Conservation (phyloP, 441 rosid species). For the Daphne laureola region DNA sequence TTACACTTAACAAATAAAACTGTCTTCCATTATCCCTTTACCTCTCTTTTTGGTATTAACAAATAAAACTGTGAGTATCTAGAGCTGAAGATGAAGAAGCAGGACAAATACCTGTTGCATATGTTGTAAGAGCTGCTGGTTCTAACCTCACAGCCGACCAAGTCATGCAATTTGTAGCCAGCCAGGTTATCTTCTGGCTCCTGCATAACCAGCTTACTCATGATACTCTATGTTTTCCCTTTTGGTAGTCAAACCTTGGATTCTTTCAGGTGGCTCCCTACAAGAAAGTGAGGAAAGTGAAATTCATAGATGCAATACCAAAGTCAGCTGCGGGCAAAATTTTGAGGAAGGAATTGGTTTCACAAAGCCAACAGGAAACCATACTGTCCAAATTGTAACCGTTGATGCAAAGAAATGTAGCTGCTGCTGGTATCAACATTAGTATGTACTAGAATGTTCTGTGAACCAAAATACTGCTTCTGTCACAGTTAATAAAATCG, state of each 20-base stretch:
- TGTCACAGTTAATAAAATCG: too few species aligned
- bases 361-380: slow-evolving; percentile 25
- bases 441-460: too few species aligned
- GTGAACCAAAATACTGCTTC: too few species aligned
- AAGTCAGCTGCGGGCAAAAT: slow-evolving; percentile 68
- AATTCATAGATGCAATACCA: slow-evolving; percentile 41
- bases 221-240: too few species aligned
- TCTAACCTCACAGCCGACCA: slow-evolving; percentile 42
- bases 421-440: too few species aligned
- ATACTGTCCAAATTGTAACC: slow-evolving; percentile 27
- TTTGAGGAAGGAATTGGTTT: slow-evolving; percentile 43
- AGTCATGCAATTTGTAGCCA: slow-evolving; percentile 48
- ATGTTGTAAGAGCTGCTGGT: slow-evolving; percentile 37
- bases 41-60: neutral
- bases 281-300: slow-evolving; percentile 57
- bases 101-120: slow-evolving; percentile 67
- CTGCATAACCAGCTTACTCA: neutral
- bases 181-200: slow-evolving; percentile 29
- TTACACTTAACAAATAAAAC: slow-evolving; percentile 1
- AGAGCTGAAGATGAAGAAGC: slow-evolving; percentile 59
- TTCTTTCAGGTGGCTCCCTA: slow-evolving; percentile 54
- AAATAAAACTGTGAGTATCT: slow-evolving; percentile 7
- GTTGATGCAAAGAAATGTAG: neutral
- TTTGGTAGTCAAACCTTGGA: neutral
- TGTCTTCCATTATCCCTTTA: neutral